Evolutionary conservation across 257 asterid genomes (phyloP).

Genomic region (Gynochthodes officinalis): DNA sequence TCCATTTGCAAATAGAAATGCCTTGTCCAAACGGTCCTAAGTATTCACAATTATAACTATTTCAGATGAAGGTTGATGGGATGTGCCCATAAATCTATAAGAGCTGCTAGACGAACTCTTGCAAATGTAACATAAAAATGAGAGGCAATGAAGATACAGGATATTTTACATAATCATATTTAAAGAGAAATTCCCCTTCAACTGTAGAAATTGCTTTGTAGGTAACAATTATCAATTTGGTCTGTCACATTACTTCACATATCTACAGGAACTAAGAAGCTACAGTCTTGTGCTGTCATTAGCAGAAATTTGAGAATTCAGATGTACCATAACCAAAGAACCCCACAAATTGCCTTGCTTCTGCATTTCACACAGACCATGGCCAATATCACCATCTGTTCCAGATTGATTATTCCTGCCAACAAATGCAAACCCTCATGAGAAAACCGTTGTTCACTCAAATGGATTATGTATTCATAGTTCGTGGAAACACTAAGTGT

Average conservation of each 20-base stretch:
- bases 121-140: background rate
- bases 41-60: background rate
- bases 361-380: constrained; percentile 56
- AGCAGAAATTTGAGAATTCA: background rate
- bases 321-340: constrained; percentile 62
- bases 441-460: constrained; percentile 23
- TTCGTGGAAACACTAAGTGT: constrained; percentile 5
- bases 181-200: background rate
- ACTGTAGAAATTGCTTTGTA: background rate
- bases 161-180: background rate
- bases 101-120: background rate
- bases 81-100: background rate
- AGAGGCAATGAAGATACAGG: background rate
- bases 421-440: constrained; percentile 22
- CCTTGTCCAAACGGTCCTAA: too few species aligned
- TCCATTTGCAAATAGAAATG: too few species aligned
- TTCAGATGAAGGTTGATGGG: background rate
- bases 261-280: background rate
- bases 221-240: background rate
- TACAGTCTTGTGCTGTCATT: background rate
- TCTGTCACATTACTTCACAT: background rate
- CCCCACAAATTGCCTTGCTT: constrained; percentile 62
- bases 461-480: constrained; percentile 4
- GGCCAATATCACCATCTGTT: constrained; percentile 25
- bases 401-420: constrained; percentile 38